phyloP scores from a whole-genome alignment of 192 early-diverging fungal genomes.

The Neocallimastix lanati region DNA sequence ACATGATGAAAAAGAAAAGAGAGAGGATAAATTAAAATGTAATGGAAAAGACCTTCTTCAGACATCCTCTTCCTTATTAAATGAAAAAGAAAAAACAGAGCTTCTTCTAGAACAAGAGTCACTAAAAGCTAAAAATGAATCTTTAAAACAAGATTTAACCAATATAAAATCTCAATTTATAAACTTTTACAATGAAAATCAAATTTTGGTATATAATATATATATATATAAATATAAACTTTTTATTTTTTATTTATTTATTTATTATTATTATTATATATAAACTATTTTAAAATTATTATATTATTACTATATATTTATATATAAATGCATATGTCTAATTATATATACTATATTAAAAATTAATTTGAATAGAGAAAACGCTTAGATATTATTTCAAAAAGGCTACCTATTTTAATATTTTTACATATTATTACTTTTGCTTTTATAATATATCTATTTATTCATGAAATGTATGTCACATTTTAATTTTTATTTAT shows the following conservation, averaged over 20 bases:
- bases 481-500: too few species aligned
- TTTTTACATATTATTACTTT: neutral
- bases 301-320: too few species aligned
- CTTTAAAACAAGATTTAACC: neutral
- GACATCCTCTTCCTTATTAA: too few species aligned
- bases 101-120: neutral
- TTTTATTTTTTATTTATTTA: too few species aligned
- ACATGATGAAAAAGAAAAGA: neutral
- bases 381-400: neutral
- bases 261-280: too few species aligned
- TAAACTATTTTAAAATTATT: too few species aligned
- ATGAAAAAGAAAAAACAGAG: neutral
- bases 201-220: neutral
- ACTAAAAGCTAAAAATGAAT: neutral
- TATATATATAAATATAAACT: too few species aligned
- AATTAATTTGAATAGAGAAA: neutral
- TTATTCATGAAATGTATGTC: neutral
- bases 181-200: neutral
- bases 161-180: neutral
- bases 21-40: neutral
- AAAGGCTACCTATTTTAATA: neutral
- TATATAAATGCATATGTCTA: too few species aligned
- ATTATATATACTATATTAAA: neutral
- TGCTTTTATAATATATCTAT: neutral
- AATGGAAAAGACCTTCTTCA: too few species aligned